Evolutionary conservation across 2,329 filamentous ascomycete genomes (phyloP).

Genomic region (Trichoderma koningii): DNA sequence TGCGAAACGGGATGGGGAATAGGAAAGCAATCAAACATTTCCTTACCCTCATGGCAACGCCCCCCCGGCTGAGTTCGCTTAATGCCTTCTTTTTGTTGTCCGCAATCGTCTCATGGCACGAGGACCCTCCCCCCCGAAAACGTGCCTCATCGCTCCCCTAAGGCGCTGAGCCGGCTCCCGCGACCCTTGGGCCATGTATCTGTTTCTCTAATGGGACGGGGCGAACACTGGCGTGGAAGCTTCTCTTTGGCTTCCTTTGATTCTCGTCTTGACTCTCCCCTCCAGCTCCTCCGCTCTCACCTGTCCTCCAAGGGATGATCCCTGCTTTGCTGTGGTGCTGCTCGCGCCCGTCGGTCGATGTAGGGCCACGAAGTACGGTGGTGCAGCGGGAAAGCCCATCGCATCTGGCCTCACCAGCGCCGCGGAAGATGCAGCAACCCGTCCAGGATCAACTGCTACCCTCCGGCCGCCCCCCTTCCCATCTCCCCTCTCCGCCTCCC

Average conservation of each 20-base stretch:
- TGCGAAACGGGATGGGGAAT: constrained; percentile 15
- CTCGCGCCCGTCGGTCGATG: background rate
- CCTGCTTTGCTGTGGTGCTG: background rate
- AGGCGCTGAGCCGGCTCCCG: constrained; percentile 9
- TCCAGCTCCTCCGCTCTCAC: no score
- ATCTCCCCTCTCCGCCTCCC: no score
- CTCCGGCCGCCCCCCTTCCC: no score
- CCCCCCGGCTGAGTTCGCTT: constrained; percentile 29
- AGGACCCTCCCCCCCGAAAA: background rate
- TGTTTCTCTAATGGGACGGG: constrained; percentile 7
- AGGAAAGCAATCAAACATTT: constrained; percentile 33
- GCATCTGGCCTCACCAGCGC: constrained; percentile 34
- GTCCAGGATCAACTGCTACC: constrained; percentile 22
- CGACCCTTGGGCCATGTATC: constrained; percentile 2
- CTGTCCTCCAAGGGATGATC: background rate
- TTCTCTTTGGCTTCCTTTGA: background rate
- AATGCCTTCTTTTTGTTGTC: constrained; percentile 18
- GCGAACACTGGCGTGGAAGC: background rate
- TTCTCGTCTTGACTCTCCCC: no score
- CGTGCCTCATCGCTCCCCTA: background rate
- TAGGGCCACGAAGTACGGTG: background rate
- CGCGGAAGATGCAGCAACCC: constrained; percentile 36
- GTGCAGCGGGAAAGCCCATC: constrained; percentile 28
- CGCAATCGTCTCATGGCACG: constrained; percentile 13
- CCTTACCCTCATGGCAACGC: constrained; percentile 14